Evolutionary conservation across 2,329 filamentous ascomycete genomes (phyloP).

Genomic region (Xylariaceae sp.): DNA sequence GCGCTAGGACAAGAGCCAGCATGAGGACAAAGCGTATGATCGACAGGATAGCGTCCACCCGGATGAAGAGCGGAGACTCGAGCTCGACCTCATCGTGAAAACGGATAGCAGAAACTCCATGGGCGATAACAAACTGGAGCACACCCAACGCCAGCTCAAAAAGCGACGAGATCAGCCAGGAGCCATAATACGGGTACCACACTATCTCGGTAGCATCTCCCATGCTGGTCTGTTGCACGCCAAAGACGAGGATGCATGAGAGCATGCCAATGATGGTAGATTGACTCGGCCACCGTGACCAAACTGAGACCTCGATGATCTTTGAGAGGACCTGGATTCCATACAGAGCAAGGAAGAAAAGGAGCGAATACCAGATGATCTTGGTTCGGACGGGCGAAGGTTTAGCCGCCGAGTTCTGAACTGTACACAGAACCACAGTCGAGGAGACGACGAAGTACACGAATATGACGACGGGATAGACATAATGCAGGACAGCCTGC

Average conservation of each 20-base stretch:
- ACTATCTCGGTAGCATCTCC: constrained; percentile 44
- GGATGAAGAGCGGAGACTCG: constrained; percentile 19
- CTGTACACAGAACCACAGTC: constrained; percentile 45
- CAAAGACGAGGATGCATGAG: constrained; percentile 59
- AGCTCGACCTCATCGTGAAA: constrained; percentile 8
- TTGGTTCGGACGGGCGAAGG: constrained; percentile 36
- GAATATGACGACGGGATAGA: constrained; percentile 52
- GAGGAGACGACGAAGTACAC: constrained; percentile 51
- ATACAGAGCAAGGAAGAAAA: constrained; percentile 41
- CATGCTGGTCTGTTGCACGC: constrained; percentile 52
- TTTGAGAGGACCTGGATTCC: constrained; percentile 41
- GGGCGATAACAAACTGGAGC: constrained; percentile 30
- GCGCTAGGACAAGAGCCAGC: constrained; percentile 22
- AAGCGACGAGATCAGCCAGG: constrained; percentile 53
- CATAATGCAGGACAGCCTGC: constrained; percentile 49
- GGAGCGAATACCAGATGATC: constrained; percentile 40
- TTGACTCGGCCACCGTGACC: constrained; percentile 37
- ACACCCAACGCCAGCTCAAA: constrained; percentile 48
- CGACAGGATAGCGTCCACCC: constrained; percentile 28
- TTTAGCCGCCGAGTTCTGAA: constrained; percentile 40
- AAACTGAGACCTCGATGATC: constrained; percentile 32
- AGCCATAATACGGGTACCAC: constrained; percentile 60
- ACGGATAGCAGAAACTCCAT: constrained; percentile 10
- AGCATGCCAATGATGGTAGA: constrained; percentile 52
- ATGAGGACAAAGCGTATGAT: constrained; percentile 32